phyloP scores from a whole-genome alignment of 2,329 filamentous ascomycete genomes.

The Colletotrichum eremochloae region DNA sequence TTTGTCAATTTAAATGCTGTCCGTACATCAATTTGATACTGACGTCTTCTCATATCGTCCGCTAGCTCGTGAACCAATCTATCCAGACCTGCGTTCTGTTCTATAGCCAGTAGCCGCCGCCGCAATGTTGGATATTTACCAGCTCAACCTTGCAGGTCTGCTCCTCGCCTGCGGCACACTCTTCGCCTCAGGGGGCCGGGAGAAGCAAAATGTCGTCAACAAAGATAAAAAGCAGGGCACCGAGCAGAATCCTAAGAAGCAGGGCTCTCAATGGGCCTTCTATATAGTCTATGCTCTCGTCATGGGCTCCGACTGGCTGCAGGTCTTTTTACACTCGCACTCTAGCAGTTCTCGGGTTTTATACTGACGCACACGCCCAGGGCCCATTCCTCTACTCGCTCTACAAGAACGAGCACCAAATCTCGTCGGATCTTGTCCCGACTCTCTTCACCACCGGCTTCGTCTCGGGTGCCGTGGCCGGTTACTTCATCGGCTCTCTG shows the following conservation, averaged over 20 bases:
- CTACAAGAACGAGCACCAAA: slow-evolving; percentile 51
- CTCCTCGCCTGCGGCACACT: slow-evolving; percentile 49
- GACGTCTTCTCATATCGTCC: not conserved
- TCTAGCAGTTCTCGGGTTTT: not conserved
- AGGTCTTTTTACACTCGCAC: slow-evolving; percentile 50
- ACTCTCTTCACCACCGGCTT: slow-evolving; percentile 60
- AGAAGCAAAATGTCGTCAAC: not conserved
- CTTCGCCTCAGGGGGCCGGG: slow-evolving; percentile 42
- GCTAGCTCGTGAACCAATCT: not conserved
- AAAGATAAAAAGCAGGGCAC: slow-evolving; percentile 8
- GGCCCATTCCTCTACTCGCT: slow-evolving; percentile 54
- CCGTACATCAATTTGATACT: not conserved
- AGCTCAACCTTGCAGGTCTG: slow-evolving; percentile 51
- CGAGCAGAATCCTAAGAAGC: slow-evolving; percentile 10
- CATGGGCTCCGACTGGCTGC: slow-evolving; percentile 66
- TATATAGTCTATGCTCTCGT: slow-evolving; percentile 61
- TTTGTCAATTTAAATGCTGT: not conserved
- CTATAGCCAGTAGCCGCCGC: not conserved
- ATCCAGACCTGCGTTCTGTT: not conserved
- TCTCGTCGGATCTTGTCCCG: slow-evolving; percentile 50
- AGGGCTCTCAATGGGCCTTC: slow-evolving; percentile 51
- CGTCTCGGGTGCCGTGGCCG: slow-evolving; percentile 57
- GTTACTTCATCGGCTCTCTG: slow-evolving; percentile 61
- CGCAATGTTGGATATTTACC: slow-evolving; percentile 50
- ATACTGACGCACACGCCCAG: slow-evolving; percentile 35